Conservation (phyloP, 139 green algal species). For the Haematococcus sp. region DNA sequence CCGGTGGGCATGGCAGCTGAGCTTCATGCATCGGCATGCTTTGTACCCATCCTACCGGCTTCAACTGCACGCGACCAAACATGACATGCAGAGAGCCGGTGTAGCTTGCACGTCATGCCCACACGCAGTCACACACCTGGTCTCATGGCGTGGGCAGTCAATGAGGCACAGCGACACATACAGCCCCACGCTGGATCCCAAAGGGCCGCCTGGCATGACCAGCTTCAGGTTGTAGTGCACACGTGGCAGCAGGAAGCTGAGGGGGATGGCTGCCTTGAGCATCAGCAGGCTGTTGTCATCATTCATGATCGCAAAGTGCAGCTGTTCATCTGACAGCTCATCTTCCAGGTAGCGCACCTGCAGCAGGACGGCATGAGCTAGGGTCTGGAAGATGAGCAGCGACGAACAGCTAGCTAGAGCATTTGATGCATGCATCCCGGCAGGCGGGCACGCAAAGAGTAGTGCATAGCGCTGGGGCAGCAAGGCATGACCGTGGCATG, state of each 20-base stretch:
- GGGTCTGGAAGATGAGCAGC: too few species aligned
- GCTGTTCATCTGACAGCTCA: constrained; percentile 28
- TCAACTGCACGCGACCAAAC: too few species aligned
- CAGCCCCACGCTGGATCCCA: constrained; percentile 26
- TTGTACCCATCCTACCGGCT: too few species aligned
- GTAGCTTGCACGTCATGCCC: not conserved
- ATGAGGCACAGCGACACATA: constrained; percentile 41
- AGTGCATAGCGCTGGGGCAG: too few species aligned
- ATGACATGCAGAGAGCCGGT: not conserved
- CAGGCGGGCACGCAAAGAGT: too few species aligned
- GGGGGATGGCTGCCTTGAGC: constrained; percentile 15
- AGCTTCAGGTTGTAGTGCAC: constrained; percentile 44
- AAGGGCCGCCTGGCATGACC: constrained; percentile 26
- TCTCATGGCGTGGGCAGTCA: constrained; percentile 5
- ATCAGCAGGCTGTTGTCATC: constrained; percentile 30
- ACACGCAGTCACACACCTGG: constrained; percentile 9
- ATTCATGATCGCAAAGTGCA: constrained; percentile 37
- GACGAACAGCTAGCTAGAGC: too few species aligned
- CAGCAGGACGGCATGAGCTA: too few species aligned
- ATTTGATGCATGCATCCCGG: too few species aligned
- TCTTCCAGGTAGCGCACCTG: constrained; percentile 25
- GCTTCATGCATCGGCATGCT: too few species aligned
- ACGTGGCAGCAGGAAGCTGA: not conserved
- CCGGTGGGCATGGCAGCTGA: too few species aligned
- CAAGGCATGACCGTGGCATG: too few species aligned